Evolutionary conservation across 2,329 filamentous ascomycete genomes (phyloP).

Genomic region (Sarocladium oryzae): DNA sequence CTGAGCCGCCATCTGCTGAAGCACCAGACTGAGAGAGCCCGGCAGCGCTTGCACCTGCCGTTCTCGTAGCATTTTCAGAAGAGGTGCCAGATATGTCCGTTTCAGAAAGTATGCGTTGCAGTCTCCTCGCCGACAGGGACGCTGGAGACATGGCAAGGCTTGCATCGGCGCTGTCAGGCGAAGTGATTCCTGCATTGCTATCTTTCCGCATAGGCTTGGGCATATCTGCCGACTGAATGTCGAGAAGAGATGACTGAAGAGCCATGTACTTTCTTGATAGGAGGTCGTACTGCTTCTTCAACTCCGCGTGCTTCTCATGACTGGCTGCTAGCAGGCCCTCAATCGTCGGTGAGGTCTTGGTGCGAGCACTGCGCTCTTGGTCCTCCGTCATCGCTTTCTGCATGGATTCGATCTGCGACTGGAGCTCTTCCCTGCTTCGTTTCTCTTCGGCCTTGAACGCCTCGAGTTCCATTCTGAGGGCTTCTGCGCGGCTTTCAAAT

Average conservation of each 20-base stretch:
- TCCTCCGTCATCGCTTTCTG: constrained; percentile 38
- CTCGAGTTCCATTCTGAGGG: constrained; percentile 51
- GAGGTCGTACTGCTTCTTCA: constrained; percentile 44
- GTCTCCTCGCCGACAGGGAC: constrained; percentile 30
- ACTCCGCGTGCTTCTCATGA: constrained; percentile 44
- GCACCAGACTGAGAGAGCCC: constrained; percentile 25
- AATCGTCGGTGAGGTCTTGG: constrained; percentile 21
- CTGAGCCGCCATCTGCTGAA: constrained; percentile 26
- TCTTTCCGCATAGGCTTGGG: constrained; percentile 12
- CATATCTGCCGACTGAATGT: constrained; percentile 32
- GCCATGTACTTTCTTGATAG: constrained; percentile 46
- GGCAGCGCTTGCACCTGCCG: constrained; percentile 31
- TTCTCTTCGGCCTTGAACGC: constrained; percentile 42
- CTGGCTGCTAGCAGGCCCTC: constrained; percentile 44
- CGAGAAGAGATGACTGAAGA: constrained; percentile 43
- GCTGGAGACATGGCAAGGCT: constrained; percentile 24
- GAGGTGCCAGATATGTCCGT: constrained; percentile 35
- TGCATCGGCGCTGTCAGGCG: constrained; percentile 25
- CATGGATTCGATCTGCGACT: constrained; percentile 41
- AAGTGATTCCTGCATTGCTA: constrained; percentile 16
- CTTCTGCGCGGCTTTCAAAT: constrained; percentile 52
- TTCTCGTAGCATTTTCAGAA: constrained; percentile 32
- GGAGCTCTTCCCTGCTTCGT: constrained; percentile 35
- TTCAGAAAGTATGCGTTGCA: constrained; percentile 38
- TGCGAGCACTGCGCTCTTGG: constrained; percentile 5